Conservation (phyloP, 2,329 filamentous ascomycete genomes). For the Chaetomium sp. region DNA sequence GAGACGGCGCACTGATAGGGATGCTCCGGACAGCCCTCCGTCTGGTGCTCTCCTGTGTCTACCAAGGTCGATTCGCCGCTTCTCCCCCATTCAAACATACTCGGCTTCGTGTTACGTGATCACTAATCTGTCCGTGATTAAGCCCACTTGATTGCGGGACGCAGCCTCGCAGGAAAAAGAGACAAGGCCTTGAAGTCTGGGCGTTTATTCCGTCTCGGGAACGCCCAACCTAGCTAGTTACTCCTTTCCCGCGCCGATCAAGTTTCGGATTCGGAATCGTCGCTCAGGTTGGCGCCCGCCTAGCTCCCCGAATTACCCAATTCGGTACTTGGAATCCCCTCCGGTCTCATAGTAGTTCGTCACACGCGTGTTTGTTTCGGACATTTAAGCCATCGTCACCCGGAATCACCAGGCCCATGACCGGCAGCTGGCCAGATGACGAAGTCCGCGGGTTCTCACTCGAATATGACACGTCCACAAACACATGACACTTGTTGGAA, state of each 20-base stretch:
- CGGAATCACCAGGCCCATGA: background rate
- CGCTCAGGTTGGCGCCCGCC: background rate
- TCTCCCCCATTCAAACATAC: background rate
- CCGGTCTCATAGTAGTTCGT: background rate
- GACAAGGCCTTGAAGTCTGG: background rate
- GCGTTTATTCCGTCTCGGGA: background rate
- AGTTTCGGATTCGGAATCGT: constrained; percentile 1
- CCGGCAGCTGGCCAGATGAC: background rate
- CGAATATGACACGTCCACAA: background rate
- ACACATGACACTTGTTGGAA: constrained; percentile 1
- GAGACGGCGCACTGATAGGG: background rate
- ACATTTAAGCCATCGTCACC: background rate
- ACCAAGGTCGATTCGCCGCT: background rate
- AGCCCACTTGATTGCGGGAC: background rate
- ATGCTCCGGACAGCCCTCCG: background rate
- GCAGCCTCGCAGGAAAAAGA: background rate
- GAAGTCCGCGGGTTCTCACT: background rate
- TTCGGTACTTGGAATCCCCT: background rate
- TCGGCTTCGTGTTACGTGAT: background rate
- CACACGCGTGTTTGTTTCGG: constrained; percentile 6
- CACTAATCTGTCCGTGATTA: background rate
- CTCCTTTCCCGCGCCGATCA: background rate
- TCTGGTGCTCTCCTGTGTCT: too few species aligned
- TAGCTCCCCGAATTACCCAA: background rate
- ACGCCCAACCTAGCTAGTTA: background rate